Percentiles rank a stretch among this genome's conserved stretches.
Conservation (phyloP, 139 green algal species). For the Spirogloea muscicola region DNA sequence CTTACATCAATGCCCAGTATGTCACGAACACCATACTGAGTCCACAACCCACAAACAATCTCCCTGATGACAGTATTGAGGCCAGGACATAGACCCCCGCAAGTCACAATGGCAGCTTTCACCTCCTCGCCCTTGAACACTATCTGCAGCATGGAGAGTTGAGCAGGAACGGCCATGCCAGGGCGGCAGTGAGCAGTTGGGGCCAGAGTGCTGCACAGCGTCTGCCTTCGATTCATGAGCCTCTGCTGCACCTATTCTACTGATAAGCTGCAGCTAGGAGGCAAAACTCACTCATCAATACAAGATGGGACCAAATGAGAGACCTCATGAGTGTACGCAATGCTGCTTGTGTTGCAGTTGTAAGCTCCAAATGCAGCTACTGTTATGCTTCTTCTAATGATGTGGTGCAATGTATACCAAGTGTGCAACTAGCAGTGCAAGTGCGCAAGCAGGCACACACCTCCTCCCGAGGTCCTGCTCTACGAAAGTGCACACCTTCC, state of each 20-base stretch:
- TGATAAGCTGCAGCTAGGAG: neutral
- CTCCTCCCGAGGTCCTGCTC: conserved; percentile 14
- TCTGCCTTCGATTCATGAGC: neutral
- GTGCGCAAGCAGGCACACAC: neutral
- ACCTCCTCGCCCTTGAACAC: conserved; percentile 73
- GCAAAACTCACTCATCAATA: too few species aligned
- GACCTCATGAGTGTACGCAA: too few species aligned
- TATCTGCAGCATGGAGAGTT: conserved; percentile 27
- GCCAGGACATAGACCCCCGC: conserved; percentile 92
- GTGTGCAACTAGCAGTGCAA: neutral
- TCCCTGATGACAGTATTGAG: conserved; percentile 94
- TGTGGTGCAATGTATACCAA: neutral
- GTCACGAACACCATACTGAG: conserved; percentile 49
- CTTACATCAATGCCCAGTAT: conserved; percentile 72
- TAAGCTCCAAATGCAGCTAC: too few species aligned
- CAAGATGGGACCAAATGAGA: neutral
- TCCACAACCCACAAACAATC: conserved; percentile 49
- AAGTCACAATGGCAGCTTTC: conserved; percentile 90
- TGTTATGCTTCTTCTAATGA: neutral
- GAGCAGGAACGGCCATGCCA: too few species aligned
- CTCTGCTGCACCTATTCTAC: neutral
- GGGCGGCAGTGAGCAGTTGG: too few species aligned
- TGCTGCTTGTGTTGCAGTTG: too few species aligned
- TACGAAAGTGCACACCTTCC: conserved; percentile 2
- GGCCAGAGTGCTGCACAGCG: neutral